Base-by-base conservation (phyloP, 1,284 basidiomycete species). In the Inonotus obliquus region DNA sequence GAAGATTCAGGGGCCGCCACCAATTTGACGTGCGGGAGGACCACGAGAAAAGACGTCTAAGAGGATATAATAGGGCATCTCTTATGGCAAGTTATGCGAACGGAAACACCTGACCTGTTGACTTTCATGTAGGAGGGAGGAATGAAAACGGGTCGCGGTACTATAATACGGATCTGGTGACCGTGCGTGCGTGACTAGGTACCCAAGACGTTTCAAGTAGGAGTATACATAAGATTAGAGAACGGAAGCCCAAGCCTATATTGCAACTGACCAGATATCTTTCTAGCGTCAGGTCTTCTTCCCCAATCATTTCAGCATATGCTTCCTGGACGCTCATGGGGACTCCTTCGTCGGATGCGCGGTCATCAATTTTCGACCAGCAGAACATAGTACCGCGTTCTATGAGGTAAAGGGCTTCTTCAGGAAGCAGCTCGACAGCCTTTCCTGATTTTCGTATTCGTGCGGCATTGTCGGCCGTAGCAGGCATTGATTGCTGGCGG, bases 281-380 rank as follows among this genome's bases (percentile, higher is more conserved):
- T 69, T 97, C 94, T 65, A 93, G 75, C 0, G 89, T 91, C 37
- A 96, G 71, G 27, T 83, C 86, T 58, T 93, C 89, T 45, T 74
- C n/a, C n/a, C 90, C 91, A 63, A 97, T 86, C 82, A 96, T 88
- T 67, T 89, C 85, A 0, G 83, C 80, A 70, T 88, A 98, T 0
- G 89, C 93, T 69, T 98, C 93, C 72, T 96, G 92, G 3, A 96
- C 92, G 59, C 85, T 89, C 89, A 98, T 94, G 0, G 92, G 86
- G 0, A 81, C 79, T 19, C 87, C 88, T 11, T 67, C 67, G 45
- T 77, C 78, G 49, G 81, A 79, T 14, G 14, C 39, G 9, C 13
- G 11, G 39, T 35, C 32, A 57, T 68, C 66, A 29, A 61, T 70
- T 27, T 81, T 75, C 64, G 84, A 84, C 85, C 90, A 95, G 67